Percentiles rank a stretch among this genome's conserved stretches.
Evolutionary conservation across 257 asterid species (phyloP).

Genomic region (Scutellaria baicalensis): DNA sequence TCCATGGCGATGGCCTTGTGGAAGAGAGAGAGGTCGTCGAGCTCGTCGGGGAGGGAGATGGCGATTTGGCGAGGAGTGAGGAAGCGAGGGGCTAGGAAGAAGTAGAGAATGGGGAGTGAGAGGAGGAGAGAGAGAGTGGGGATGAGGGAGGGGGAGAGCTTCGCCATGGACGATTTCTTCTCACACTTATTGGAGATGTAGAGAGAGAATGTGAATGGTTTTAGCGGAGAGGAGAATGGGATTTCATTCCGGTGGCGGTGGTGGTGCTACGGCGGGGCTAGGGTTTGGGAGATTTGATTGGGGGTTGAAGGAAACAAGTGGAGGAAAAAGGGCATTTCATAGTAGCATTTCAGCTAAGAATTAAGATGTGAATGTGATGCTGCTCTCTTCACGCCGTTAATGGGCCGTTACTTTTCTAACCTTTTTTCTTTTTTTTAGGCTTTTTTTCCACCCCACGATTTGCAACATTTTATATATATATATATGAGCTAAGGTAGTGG

Average conservation of each 20-base stretch:
- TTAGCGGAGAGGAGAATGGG: not conserved
- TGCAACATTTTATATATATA: too few species aligned
- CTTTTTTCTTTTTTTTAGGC: not conserved
- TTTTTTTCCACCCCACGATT: not conserved
- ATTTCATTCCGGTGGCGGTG: not conserved
- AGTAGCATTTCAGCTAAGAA: not conserved
- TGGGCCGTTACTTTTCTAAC: not conserved
- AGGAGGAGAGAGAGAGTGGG: conserved; percentile 63
- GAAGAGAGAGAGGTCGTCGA: conserved; percentile 84
- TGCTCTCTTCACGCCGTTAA: conserved; percentile 7
- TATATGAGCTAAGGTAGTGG: too few species aligned
- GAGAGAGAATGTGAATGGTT: not conserved
- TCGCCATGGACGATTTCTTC: conserved; percentile 1
- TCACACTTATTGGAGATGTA: too few species aligned
- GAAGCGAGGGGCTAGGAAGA: conserved; percentile 52
- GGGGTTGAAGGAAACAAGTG: not conserved
- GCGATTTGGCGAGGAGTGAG: conserved; percentile 64
- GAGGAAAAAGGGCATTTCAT: not conserved
- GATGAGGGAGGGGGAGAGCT: conserved; percentile 44
- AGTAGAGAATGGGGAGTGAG: conserved; percentile 48
- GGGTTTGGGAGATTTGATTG: not conserved
- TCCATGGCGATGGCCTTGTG: conserved; percentile 67
- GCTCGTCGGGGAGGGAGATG: conserved; percentile 75
- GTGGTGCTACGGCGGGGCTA: not conserved
- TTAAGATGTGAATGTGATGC: not conserved